These are phyloP conservation scores for Xerocomellus amylosporus DNA, from an alignment of 768 basidiomycete genomes.

Conservation along the genomic window DNA sequence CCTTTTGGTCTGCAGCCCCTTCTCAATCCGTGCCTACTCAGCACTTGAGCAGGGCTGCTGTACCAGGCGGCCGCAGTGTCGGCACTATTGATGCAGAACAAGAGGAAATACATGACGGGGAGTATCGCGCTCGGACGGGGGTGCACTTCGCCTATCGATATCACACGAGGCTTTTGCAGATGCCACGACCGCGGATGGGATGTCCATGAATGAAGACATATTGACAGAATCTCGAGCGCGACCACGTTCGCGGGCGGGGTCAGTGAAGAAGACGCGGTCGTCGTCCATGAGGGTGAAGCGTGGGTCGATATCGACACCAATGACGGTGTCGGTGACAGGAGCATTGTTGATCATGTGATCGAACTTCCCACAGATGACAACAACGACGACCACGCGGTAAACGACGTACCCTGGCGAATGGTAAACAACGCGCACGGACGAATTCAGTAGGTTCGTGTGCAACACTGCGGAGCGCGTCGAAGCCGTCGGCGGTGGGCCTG, in stretches of 20 bases:
- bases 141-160: background rate
- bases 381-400: background rate
- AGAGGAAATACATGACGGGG: slow-evolving; percentile 22
- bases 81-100: slow-evolving; percentile 21
- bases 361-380: slow-evolving; percentile 18
- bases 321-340: slow-evolving; percentile 5
- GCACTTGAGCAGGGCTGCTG: slow-evolving; percentile 20
- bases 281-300: background rate
- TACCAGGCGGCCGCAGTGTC: slow-evolving; percentile 31
- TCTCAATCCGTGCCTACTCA: slow-evolving; percentile 3
- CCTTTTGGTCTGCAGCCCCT: background rate
- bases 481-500: slow-evolving; percentile 1
- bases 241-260: slow-evolving; percentile 7
- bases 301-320: background rate
- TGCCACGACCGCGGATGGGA: background rate
- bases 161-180: background rate
- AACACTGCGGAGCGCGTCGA: background rate
- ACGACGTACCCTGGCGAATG: background rate
- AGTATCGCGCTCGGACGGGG: slow-evolving; percentile 3
- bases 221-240: background rate
- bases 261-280: slow-evolving; percentile 9
- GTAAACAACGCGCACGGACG: background rate
- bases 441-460: background rate
- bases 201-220: background rate
- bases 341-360: slow-evolving; percentile 21